These are phyloP conservation scores for Kalmusia sp. DNA, from an alignment of 2,329 filamentous ascomycete species.

Conservation along the genomic window DNA sequence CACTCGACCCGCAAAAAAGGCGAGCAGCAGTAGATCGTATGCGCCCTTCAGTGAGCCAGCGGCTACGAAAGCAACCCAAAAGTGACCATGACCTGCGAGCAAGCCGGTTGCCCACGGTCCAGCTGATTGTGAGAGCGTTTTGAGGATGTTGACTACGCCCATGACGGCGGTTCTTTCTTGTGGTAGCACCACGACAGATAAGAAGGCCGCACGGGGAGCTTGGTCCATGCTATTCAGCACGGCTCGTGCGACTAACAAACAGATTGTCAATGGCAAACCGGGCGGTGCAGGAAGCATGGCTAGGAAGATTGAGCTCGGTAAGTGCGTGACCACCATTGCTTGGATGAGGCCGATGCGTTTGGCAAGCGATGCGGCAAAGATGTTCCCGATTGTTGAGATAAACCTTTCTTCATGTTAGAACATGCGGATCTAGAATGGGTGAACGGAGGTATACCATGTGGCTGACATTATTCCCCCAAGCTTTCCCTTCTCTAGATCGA, in stretches of 20 bases:
- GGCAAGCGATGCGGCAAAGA: conserved; percentile 58
- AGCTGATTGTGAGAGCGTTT: conserved; percentile 42
- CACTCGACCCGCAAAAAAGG: conserved; percentile 40
- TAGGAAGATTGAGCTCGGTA: conserved; percentile 45
- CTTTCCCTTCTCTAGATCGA: conserved; percentile 58
- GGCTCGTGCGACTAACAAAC: conserved; percentile 38
- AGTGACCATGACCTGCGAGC: conserved; percentile 38
- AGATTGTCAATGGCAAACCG: conserved; percentile 33
- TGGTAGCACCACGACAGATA: conserved; percentile 40
- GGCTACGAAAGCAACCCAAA: conserved; percentile 49
- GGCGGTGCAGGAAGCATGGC: conserved; percentile 36
- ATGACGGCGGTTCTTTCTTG: conserved; percentile 48
- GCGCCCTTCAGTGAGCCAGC: conserved; percentile 44
- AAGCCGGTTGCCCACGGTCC: conserved; percentile 46
- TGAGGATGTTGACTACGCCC: conserved; percentile 49
- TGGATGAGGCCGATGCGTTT: conserved; percentile 65
- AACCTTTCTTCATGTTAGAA: conserved; percentile 22
- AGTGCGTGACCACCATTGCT: conserved; percentile 48
- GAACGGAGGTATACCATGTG: conserved; percentile 39
- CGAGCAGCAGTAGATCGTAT: conserved; percentile 46
- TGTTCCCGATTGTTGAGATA: conserved; percentile 38
- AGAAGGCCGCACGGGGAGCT: conserved; percentile 45
- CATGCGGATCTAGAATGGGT: neutral
- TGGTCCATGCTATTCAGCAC: conserved; percentile 48
- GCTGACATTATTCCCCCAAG: conserved; percentile 63